phyloP scores from a whole-genome alignment of 164 flowering plant species.

The Platanus orientalis region DNA sequence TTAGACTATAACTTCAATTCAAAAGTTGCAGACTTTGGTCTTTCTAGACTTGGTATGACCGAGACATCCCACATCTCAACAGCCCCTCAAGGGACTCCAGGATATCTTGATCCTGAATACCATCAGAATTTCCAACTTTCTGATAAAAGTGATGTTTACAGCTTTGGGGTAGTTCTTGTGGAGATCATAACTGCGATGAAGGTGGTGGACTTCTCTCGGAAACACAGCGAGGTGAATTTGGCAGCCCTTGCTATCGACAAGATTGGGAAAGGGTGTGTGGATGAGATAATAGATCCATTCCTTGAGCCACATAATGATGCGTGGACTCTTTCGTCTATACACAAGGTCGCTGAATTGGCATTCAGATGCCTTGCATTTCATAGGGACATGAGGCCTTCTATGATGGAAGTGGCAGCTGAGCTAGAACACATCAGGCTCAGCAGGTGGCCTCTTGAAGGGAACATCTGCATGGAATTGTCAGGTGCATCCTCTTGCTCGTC shows the following conservation, averaged over 20 bases:
- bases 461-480: constrained; percentile 17
- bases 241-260: constrained; percentile 66
- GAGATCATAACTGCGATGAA: constrained; percentile 81
- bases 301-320: constrained; percentile 44
- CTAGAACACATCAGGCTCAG: constrained; percentile 52
- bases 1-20: constrained; percentile 57
- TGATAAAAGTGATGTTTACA: constrained; percentile 88
- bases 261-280: constrained; percentile 59
- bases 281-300: constrained; percentile 73
- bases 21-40: constrained; percentile 93
- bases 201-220: constrained; percentile 69
- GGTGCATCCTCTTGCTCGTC: constrained; percentile 31
- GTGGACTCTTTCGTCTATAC: constrained; percentile 49
- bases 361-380: constrained; percentile 87
- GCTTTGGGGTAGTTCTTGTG: constrained; percentile 86
- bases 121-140: constrained; percentile 83
- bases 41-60: constrained; percentile 59
- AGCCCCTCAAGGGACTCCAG: constrained; percentile 95
- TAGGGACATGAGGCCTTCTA: constrained; percentile 84
- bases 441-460: constrained; percentile 33
- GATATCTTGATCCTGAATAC: constrained; percentile 89
- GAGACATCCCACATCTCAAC: constrained; percentile 83
- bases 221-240: constrained; percentile 61
- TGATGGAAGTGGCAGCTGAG: constrained; percentile 81
- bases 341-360: constrained; percentile 78